Base-by-base conservation (phyloP, 352 stramenopile genomes). In the Pythium aquatile region DNA sequence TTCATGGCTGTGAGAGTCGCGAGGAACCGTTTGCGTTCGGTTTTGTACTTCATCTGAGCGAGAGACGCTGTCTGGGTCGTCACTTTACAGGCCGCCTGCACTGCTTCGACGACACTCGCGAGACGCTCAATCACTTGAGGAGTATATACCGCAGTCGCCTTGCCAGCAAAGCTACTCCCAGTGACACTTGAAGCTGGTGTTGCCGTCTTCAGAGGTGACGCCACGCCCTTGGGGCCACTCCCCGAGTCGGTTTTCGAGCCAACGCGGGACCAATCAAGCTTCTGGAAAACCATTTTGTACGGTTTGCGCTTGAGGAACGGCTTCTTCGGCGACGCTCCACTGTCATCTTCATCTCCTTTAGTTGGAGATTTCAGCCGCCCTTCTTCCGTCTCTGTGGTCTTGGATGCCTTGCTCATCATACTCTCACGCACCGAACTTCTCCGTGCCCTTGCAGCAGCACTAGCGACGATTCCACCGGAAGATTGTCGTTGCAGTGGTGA, bases 231-330 rank as follows among this genome's bases (percentile, higher is more conserved):
- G 28, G 54, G 24, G 4, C 26, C 26, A 14, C 24, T 28, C 13
- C 65, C 55, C 56, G 72, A 78, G 37, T 78, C 75, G 1, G 79
- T 90, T 66, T 87, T 86, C 16, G 81, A 71, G 2, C 58, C n/a
- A 44, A 90, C 76, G 4, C 61, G 65, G 0, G 79, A 86, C 81
- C 79, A 90, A 52, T 90, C 74, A 5, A 88, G 56, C 40, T 83
- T 84, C 42, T 74, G 67, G 40, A 90, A 88, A 6, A 90, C 79
- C 24, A 88, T 73, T 60, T 87, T 83, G 68, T 83, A 83, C 16
- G 75, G 81, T 48, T 90, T 90, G n/a, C 79, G 77, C 60, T 82
- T 87, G 35, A 90, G 70, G 57, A 90, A 90, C 8, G 65, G 57
- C 11, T 66, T 70, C 20, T 62, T 72, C 9, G 26, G 37, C 40